phyloP scores from a whole-genome alignment of 192 early-diverging fungal species.

The Coemansia sp. region DNA sequence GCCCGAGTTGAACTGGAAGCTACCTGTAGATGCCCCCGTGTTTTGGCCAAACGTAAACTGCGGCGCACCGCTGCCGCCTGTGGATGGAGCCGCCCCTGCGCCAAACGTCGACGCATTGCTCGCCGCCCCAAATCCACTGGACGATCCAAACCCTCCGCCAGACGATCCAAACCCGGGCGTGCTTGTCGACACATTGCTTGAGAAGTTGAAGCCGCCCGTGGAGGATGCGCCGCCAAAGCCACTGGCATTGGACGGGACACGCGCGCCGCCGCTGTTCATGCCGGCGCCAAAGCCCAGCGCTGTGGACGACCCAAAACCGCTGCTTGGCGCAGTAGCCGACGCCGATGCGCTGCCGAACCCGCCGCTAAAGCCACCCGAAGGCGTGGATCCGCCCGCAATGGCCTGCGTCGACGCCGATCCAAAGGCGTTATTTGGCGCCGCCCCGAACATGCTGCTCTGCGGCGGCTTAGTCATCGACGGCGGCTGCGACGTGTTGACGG shows the following conservation, averaged over 20 bases:
- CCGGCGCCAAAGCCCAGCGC: conserved; percentile 10
- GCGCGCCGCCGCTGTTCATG: neutral
- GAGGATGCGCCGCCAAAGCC: conserved; percentile 17
- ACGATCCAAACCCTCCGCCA: conserved; percentile 21
- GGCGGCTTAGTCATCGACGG: neutral
- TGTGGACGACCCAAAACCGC: conserved; percentile 6
- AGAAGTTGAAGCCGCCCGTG: conserved; percentile 27
- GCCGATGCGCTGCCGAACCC: conserved; percentile 13
- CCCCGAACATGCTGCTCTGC: neutral
- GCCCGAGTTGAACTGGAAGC: conserved; percentile 30
- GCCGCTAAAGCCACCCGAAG: conserved; percentile 4
- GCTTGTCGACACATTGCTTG: conserved; percentile 17
- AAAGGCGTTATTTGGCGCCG: conserved; percentile 18
- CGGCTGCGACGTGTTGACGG: conserved; percentile 10
- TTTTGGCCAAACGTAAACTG: conserved; percentile 40
- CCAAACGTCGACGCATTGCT: conserved; percentile 30
- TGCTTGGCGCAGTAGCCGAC: conserved; percentile 11
- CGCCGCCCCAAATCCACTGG: conserved; percentile 19
- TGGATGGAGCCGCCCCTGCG: conserved; percentile 3
- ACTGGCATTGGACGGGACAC: conserved; percentile 2
- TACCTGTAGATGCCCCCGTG: conserved; percentile 11
- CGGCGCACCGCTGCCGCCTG: conserved; percentile 8
- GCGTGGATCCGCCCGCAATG: neutral
- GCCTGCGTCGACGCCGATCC: conserved; percentile 17
- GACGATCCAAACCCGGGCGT: conserved; percentile 7